A percentile compares a stretch with the other conserved stretches of the same genome.
Conservation (phyloP, 371 early-diverging fungal genomes). For the Mucor piriformis region DNA sequence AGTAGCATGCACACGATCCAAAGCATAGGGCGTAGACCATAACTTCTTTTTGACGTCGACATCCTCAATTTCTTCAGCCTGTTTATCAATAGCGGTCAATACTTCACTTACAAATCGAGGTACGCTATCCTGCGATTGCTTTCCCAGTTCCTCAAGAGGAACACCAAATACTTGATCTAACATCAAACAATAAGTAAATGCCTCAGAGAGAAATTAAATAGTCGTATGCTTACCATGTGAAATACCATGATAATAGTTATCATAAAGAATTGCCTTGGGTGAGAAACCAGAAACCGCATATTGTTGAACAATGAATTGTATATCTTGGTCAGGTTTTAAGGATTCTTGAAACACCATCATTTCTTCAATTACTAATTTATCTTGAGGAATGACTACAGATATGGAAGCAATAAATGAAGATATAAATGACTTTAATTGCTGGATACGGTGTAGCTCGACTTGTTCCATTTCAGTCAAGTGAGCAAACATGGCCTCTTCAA, state of each 20-base stretch:
- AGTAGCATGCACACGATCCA: conserved; percentile 66
- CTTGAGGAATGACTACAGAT: conserved; percentile 57
- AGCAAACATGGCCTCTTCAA: conserved; percentile 73
- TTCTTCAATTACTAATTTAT: conserved; percentile 65
- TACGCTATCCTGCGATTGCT: conserved; percentile 56
- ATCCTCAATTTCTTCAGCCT: conserved; percentile 19
- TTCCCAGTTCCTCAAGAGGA: conserved; percentile 68
- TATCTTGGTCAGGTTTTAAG: conserved; percentile 73
- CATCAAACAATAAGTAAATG: not conserved
- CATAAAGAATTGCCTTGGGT: conserved; percentile 73
- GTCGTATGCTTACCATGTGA: conserved; percentile 53
- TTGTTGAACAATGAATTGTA: conserved; percentile 76
- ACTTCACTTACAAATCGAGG: conserved; percentile 60
- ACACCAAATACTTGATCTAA: conserved; percentile 78
- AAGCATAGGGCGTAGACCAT: conserved; percentile 66
- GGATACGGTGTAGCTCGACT: conserved; percentile 58
- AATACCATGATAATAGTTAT: conserved; percentile 66
- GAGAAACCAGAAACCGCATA: conserved; percentile 73
- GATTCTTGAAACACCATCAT: conserved; percentile 74
- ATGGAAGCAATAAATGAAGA: conserved; percentile 63
- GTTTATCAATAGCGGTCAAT: conserved; percentile 34
- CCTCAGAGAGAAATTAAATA: not conserved
- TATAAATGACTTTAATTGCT: conserved; percentile 55
- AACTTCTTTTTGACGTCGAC: conserved; percentile 27
- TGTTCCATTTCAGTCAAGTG: conserved; percentile 65